A percentile compares a stretch with the other conserved stretches of the same genome.
phyloP scores from a whole-genome alignment of 2,329 filamentous ascomycete species.

The Fusarium compactum region DNA sequence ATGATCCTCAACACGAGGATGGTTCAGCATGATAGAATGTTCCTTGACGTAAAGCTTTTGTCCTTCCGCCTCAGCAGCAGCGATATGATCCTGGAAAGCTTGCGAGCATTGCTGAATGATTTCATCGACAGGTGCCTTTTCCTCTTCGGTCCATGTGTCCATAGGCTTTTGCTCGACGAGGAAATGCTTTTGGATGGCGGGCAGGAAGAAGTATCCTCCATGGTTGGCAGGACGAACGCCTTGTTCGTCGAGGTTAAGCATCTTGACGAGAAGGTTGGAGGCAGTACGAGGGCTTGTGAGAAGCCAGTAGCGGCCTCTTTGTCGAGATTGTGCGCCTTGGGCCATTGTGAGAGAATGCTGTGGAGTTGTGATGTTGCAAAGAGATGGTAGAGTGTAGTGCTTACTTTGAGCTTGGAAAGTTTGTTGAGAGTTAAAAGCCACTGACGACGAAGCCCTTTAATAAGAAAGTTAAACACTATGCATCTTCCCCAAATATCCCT shows the following conservation, averaged over 20 bases:
- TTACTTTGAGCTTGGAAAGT: neutral
- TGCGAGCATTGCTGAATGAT: slow-evolving; percentile 16
- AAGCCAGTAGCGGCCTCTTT: slow-evolving; percentile 31
- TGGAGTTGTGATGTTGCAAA: neutral
- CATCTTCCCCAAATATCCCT: too few species aligned
- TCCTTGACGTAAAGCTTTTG: slow-evolving; percentile 33
- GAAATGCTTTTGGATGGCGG: slow-evolving; percentile 6
- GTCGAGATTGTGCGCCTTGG: slow-evolving; percentile 6
- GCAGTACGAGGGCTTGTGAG: slow-evolving; percentile 36
- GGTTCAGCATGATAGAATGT: slow-evolving; percentile 27
- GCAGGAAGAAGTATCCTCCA: slow-evolving; percentile 40
- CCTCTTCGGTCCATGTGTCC: slow-evolving; percentile 31
- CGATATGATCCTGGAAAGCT: slow-evolving; percentile 26
- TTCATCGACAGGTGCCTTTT: neutral
- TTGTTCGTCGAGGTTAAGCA: slow-evolving; percentile 38
- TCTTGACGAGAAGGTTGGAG: slow-evolving; percentile 38
- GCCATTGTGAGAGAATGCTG: slow-evolving; percentile 11
- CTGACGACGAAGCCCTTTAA: neutral
- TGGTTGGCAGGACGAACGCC: slow-evolving; percentile 23
- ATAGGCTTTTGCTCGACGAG: slow-evolving; percentile 14
- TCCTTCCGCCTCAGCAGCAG: slow-evolving; percentile 23
- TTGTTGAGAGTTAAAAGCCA: neutral
- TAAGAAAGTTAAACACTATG: too few species aligned
- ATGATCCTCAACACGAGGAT: slow-evolving; percentile 17
- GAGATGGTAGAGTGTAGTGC: neutral